These are phyloP conservation scores for Mortierella hygrophila DNA, from an alignment of 192 early-diverging fungal genomes.

Conservation along the genomic window DNA sequence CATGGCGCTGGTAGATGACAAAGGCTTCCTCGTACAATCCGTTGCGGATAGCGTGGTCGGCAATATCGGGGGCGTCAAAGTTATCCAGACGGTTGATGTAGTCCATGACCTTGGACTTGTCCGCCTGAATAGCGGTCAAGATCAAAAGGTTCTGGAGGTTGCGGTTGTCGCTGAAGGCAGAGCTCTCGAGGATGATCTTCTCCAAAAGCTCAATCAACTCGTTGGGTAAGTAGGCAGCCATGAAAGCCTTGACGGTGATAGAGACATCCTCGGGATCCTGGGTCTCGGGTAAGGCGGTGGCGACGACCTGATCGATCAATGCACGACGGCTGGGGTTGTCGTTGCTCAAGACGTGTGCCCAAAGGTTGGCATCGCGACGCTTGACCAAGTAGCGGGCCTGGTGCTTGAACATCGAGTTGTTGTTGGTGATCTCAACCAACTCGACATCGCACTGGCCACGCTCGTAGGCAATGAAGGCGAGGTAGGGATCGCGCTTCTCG, in stretches of 20 bases:
- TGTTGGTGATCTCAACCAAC: constrained; percentile 95
- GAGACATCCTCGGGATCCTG: constrained; percentile 98
- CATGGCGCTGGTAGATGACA: constrained; percentile 94
- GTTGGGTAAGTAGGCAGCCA: constrained; percentile 94
- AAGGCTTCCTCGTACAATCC: constrained; percentile 97
- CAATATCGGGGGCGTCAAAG: constrained; percentile 98
- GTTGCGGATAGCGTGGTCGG: constrained; percentile 91
- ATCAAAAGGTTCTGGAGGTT: constrained; percentile 98
- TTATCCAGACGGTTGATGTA: constrained; percentile 92
- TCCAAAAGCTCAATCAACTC: constrained; percentile 98
- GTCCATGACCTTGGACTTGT: constrained; percentile 93
- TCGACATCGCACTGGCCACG: constrained; percentile 96
- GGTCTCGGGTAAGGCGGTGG: constrained; percentile 92
- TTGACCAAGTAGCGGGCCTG: constrained; percentile 97
- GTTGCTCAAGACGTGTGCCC: constrained; percentile 85
- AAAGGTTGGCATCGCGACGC: constrained; percentile 86
- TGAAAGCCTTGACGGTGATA: constrained; percentile 97
- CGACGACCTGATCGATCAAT: constrained; percentile 95
- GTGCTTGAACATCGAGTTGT: constrained; percentile 99
- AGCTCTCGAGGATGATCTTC: constrained; percentile 94
- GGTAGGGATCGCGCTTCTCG: constrained; percentile 97
- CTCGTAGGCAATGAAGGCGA: constrained; percentile 95
- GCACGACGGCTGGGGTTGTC: constrained; percentile 88
- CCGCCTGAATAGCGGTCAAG: constrained; percentile 93
- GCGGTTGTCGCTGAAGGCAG: constrained; percentile 94